These are phyloP conservation scores for Imleria badia DNA, from an alignment of 768 basidiomycete species.

Conservation along the genomic window DNA sequence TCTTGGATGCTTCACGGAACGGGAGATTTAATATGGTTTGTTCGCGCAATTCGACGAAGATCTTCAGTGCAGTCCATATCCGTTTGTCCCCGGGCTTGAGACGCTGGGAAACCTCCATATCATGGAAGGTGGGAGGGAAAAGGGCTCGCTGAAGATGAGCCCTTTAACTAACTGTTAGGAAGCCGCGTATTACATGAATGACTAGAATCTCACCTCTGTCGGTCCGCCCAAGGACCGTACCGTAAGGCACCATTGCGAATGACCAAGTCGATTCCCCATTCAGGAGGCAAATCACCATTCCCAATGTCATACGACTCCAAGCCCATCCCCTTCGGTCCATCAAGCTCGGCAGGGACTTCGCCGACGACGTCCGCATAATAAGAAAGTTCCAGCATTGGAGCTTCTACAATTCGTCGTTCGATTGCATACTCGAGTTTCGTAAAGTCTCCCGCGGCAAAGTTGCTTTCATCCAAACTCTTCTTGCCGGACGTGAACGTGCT, in stretches of 20 bases:
- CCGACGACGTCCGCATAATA: slow-evolving; percentile 90
- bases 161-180: slow-evolving; percentile 36
- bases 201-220: slow-evolving; percentile 63
- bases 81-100: slow-evolving; percentile 79
- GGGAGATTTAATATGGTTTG: slow-evolving; percentile 81
- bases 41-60: slow-evolving; percentile 80
- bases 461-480: slow-evolving; percentile 50
- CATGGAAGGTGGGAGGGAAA: slow-evolving; percentile 77
- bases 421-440: slow-evolving; percentile 79
- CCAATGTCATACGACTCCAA: slow-evolving; percentile 67
- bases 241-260: slow-evolving; percentile 72
- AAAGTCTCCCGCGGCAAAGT: slow-evolving; percentile 55
- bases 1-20: slow-evolving; percentile 91
- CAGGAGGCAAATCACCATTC: slow-evolving; percentile 84
- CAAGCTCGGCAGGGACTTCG: slow-evolving; percentile 51
- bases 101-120: slow-evolving; percentile 51
- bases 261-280: slow-evolving; percentile 90
- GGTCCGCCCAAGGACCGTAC: slow-evolving; percentile 97
- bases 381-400: slow-evolving; percentile 71
- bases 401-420: slow-evolving; percentile 78
- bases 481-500: slow-evolving; percentile 1
- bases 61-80: slow-evolving; percentile 76
- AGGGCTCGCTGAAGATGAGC: slow-evolving; percentile 77
- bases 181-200: not conserved
- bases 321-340: slow-evolving; percentile 31